phyloP scores from a whole-genome alignment of 257 asterid species.

The Salvia splendens region DNA sequence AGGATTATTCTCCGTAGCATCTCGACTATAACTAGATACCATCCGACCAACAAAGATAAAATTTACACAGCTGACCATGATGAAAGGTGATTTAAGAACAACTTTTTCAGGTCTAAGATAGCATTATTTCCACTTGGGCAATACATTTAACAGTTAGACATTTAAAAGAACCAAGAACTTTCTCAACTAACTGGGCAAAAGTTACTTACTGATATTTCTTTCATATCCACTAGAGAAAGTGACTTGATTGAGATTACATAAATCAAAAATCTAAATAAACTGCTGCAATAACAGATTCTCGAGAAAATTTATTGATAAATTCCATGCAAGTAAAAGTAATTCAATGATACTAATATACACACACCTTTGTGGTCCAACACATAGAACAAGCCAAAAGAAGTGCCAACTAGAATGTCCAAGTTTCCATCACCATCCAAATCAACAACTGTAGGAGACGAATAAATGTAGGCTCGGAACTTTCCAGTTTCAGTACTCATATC shows the following conservation, averaged over 20 bases:
- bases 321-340: slow-evolving; percentile 11
- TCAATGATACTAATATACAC: slow-evolving; percentile 25
- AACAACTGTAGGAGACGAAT: slow-evolving; percentile 91
- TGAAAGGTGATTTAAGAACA: no score
- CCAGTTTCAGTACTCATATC: slow-evolving; percentile 83
- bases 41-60: no score
- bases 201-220: not conserved
- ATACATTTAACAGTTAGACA: slow-evolving; percentile 13
- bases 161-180: slow-evolving; percentile 10
- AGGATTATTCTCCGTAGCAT: no score
- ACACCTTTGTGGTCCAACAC: slow-evolving; percentile 96
- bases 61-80: no score
- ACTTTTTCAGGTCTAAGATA: not conserved
- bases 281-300: not conserved
- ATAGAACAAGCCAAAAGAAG: slow-evolving; percentile 95
- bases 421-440: slow-evolving; percentile 99
- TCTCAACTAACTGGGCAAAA: not conserved
- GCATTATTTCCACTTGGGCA: slow-evolving; percentile 3
- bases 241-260: not conserved
- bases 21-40: no score
- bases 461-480: slow-evolving; percentile 83
- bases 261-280: not conserved
- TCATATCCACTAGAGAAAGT: not conserved
- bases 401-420: slow-evolving; percentile 93
- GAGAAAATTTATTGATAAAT: slow-evolving; percentile 1